Percentiles rank a stretch among this genome's conserved stretches.
phyloP scores from a whole-genome alignment of 2,329 filamentous ascomycete species.

The Microascus cirrosus region DNA sequence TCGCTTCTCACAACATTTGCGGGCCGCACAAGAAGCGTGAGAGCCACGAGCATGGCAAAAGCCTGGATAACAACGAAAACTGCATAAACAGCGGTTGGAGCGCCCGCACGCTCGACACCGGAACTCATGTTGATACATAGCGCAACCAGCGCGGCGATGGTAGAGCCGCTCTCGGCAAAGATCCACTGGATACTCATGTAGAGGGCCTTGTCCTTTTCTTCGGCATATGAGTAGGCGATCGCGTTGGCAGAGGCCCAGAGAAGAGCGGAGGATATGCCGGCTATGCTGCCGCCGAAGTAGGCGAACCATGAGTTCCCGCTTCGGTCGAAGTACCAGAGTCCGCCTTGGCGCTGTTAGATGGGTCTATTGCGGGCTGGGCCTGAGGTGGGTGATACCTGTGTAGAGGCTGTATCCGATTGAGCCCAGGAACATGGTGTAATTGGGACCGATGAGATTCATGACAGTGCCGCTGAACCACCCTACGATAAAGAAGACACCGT shows the following conservation, averaged over 20 bases:
- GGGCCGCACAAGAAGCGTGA: slow-evolving; percentile 11
- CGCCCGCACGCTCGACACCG: slow-evolving; percentile 1
- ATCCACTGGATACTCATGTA: slow-evolving; percentile 7
- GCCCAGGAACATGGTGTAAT: slow-evolving; percentile 6
- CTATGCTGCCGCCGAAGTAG: slow-evolving; percentile 5
- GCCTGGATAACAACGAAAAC: slow-evolving; percentile 9
- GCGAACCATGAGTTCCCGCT: slow-evolving; percentile 7
- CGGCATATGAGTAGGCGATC: slow-evolving; percentile 8
- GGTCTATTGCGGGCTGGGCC: neutral
- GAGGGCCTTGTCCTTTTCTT: slow-evolving; percentile 9
- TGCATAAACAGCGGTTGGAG: slow-evolving; percentile 8
- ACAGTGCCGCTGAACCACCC: slow-evolving; percentile 7
- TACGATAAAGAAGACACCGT: slow-evolving; percentile 7
- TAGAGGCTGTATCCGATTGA: slow-evolving; percentile 7
- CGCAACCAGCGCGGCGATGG: slow-evolving; percentile 8
- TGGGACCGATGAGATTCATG: slow-evolving; percentile 7
- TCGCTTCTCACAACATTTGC: slow-evolving; percentile 11
- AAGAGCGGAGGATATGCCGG: slow-evolving; percentile 6
- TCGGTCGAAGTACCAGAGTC: slow-evolving; percentile 8
- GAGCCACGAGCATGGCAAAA: slow-evolving; percentile 7
- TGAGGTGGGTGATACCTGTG: neutral
- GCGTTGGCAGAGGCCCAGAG: slow-evolving; percentile 5
- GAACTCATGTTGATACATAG: slow-evolving; percentile 6
- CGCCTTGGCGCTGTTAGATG: neutral
- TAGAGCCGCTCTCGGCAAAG: slow-evolving; percentile 6